phyloP scores from a whole-genome alignment of 305 asterid species.

The Fraxinus ornus region DNA sequence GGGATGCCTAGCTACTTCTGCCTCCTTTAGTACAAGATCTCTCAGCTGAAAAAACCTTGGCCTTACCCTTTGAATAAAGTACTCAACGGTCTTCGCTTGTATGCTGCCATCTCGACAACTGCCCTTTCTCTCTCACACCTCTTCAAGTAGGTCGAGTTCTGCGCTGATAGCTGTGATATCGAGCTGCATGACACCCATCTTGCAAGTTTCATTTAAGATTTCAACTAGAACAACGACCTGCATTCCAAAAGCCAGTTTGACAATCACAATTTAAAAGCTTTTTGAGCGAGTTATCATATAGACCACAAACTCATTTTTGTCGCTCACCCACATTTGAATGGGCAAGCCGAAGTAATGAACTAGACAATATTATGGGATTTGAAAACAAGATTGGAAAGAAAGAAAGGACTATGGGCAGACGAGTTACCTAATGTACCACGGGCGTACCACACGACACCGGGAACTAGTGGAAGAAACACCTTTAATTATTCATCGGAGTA shows the following conservation, averaged over 20 bases:
- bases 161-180: neutral
- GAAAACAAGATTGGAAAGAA: neutral
- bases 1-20: neutral
- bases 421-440: neutral
- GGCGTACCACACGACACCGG: neutral
- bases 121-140: neutral
- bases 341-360: neutral
- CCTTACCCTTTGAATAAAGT: neutral
- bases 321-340: neutral
- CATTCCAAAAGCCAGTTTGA: too few species aligned
- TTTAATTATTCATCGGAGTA: neutral
- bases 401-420: neutral
- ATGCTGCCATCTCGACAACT: neutral
- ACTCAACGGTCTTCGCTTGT: neutral
- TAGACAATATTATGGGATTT: neutral
- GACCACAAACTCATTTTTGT: neutral
- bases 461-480: neutral
- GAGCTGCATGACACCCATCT: neutral
- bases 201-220: too few species aligned
- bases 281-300: neutral
- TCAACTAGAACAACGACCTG: neutral
- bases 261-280: too few species aligned
- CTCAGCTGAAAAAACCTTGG: neutral
- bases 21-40: neutral
- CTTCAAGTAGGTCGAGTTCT: neutral